Evolutionary conservation across 176 grass and related monocot species (phyloP), one percentile per base, ranked within the genome.

Genomic region (Oryza meridionalis): DNA sequence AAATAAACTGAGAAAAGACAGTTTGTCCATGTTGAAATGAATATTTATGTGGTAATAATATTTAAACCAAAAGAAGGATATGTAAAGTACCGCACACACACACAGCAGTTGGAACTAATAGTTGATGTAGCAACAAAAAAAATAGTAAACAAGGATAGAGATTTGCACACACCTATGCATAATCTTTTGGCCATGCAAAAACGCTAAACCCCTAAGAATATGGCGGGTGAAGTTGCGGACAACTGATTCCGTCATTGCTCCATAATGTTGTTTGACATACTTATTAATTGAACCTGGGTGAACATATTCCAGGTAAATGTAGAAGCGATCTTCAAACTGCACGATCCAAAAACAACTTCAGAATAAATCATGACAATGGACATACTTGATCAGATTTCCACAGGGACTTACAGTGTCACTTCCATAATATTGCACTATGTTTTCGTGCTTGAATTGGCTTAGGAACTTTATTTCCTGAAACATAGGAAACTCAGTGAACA

Each of bases 201-300:
- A 99, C 65, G 85, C 78, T 61, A 99, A 79, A 73, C 97, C 97
- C 27, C 76, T 94, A 49, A 99, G 91, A 62, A 99, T 99, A 94
- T 99, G 97, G 25, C 93, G 93, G 27, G 97, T 99, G 82, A 99
- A 99, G 88, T 88, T 99, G 72, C 97, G 91, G 49, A 96, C 81
- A 14, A 99, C 88, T 77, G 97, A 96, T 86, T 99, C 97, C 58
- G 93, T 96, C 81, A 96, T 90, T 84, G 89, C 92, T 87, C 93
- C 96, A 84, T 77, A 92, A 87, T 94, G 91, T 58, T 94, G 89
- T 51, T 85, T 86, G 35, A 99, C 94, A 89, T 94, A 99, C 80
- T 96, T 99, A 81, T 95, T 93, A 44, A 99, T 96, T 26, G 97
- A 96, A 85, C 97, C 97, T 19, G 97, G 97, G 90, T 99, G 97